phyloP scores from a whole-genome alignment of 2,329 filamentous ascomycete species.

The Aspergillus arachidicola region DNA sequence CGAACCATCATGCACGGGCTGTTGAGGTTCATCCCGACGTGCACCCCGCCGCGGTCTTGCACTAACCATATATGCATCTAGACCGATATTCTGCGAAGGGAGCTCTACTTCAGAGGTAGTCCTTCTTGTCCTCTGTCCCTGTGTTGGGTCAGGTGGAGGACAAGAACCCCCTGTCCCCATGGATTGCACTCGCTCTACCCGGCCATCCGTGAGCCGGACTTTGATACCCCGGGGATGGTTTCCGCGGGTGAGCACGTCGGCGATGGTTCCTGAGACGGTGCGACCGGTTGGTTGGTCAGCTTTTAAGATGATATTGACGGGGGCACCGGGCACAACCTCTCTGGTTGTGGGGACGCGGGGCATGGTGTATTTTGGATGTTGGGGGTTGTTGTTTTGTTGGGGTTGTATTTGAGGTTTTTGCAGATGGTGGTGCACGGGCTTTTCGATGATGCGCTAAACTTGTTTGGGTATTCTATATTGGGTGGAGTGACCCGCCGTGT shows the following conservation, averaged over 20 bases:
- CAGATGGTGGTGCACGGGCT: neutral
- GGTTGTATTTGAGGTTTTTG: neutral
- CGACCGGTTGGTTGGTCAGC: conserved; percentile 73
- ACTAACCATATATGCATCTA: conserved; percentile 18
- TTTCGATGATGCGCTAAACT: neutral
- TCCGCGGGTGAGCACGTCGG: conserved; percentile 69
- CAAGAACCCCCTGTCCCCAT: conserved; percentile 8
- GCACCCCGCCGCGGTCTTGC: conserved; percentile 5
- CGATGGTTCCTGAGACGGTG: conserved; percentile 68
- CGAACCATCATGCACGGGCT: neutral
- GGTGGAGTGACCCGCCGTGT: too few relatives aligned
- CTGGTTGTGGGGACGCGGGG: conserved; percentile 16
- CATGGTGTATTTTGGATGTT: neutral
- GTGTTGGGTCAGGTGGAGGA: too few relatives aligned
- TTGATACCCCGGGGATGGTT: conserved; percentile 80
- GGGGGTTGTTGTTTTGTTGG: neutral
- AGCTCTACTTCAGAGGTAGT: neutral
- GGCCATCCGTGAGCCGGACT: conserved; percentile 70
- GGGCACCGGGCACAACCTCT: conserved; percentile 54
- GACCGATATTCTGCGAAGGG: conserved; percentile 11
- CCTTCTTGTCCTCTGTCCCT: neutral
- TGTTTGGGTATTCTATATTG: neutral
- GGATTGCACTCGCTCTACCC: conserved; percentile 71
- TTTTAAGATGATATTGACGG: conserved; percentile 75
- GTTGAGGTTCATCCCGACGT: neutral